Evolutionary conservation across 23 red algal species (phyloP), one percentile per base, ranked within the genome.

Genomic region (Agarophyton chilense): DNA sequence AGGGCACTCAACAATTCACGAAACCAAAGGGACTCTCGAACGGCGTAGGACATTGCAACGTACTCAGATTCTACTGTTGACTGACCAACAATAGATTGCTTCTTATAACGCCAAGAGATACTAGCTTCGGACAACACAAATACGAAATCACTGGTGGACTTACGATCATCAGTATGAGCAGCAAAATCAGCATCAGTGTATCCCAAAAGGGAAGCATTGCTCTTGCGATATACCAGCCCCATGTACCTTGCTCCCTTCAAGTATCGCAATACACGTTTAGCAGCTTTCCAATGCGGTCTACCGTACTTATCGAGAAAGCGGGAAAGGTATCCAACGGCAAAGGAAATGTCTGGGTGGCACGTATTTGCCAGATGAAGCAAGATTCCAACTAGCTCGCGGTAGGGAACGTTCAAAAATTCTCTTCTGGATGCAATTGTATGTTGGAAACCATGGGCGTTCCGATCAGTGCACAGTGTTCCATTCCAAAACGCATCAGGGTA

Each of bases 101-200:
- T 34, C 64, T 87, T 72, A 32, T 19, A 71, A 0, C 10, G 44
- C 61, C 39, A 70, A 52, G 61, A 31, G 16, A 68, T 0, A 5
- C 10, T 4, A 43, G 81, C 81, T 31, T 9, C 46, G 54, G 26
- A 38, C 22, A 45, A 28, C 7, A 26, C 11, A 54, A 74, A 87
- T 0, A 17, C 19, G 34, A 70, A 87, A 2, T 38, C 61, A 24
- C 19, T 46, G 26, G 82, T 71, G 0, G 82, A 87, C 24, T 74
- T 70, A 0, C 82, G 64, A 34, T 70, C 46, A 31, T 0, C 14
- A 4, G 6, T 11, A 72, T 87, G 63, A 22, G 38, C 82, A 5
- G 82, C 64, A 74, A 65, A 87, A 29, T 87, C 62, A 2, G 82
- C 82, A 57, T 72, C 61, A 41, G 39, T 50, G 62, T 55, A 70